Base-by-base conservation (phyloP, 2,329 filamentous ascomycete genomes). In the Saccharata proteae region DNA sequence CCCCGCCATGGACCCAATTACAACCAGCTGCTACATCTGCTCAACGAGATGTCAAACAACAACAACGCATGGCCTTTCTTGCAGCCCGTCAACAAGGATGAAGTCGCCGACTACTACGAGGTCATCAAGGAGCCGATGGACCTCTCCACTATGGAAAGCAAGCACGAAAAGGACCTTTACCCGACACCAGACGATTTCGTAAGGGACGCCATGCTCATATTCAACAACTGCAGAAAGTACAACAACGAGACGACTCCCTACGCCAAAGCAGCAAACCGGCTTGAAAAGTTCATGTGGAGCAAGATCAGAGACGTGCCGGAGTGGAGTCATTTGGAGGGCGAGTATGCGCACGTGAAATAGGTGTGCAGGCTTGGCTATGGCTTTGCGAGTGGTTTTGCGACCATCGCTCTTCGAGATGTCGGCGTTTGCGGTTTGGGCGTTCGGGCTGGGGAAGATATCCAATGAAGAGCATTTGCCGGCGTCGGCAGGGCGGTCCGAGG, bases 61-160 rank as follows among this genome's bases (percentile, higher is more conserved):
- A 77, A 77, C 44, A 79, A 81, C 6, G 81, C 85, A 0, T 98
- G 90, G 90, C 90, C 90, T 0, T 98, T 98, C 64, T 70, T 90
- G 18, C 74, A 84, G 16, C 88, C 90, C 1, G 90, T 98, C 43
- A 94, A 92, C 53, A 77, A 80, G 43, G 90, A 98, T 47, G 90
- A 96, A 43, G 90, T 98, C 0, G 77, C 84, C n/a, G 90, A 98
- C 55, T 98, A 98, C 61, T 96, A 96, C 63, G 84, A 93, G 37
- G 86, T 96, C 38, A 98, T 98, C 64, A 86, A 86, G 51, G 81
- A 93, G 54, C 90, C 90, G 20, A 98, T 98, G 90, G 90, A 94
- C 51, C 66, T 94, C 28, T 78, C 74, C 28, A 94, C 86, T 13
- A 96, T 98, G 88, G 90, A 96, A 57, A 76, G 74, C 44, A 93